Conservation (phyloP, 768 basidiomycete genomes). For the Suillus ampliporus region DNA sequence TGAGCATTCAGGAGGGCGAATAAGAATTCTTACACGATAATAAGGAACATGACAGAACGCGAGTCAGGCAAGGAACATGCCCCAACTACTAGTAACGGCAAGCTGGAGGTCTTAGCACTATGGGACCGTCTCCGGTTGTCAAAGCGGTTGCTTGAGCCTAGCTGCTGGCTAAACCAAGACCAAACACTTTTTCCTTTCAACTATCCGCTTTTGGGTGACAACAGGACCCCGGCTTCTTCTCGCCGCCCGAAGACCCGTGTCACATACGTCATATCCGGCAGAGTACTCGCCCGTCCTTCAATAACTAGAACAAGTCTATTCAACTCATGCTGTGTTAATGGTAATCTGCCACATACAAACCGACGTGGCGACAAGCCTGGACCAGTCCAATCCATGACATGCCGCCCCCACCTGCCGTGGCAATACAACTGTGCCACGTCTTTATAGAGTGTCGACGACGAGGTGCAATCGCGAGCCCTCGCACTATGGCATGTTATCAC, state of each 20-base stretch:
- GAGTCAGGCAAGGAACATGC: conserved; percentile 27
- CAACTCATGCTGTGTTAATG: not conserved
- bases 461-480: not conserved
- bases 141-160: not conserved
- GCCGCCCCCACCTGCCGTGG: too few species aligned
- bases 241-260: not conserved
- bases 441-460: too few species aligned
- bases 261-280: not conserved
- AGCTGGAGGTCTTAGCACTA: not conserved
- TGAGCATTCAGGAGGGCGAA: conserved; percentile 16
- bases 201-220: conserved; percentile 20
- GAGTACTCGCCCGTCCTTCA: too few species aligned
- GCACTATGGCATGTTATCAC: not conserved
- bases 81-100: conserved; percentile 11
- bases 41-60: conserved; percentile 11
- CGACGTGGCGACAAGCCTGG: conserved; percentile 1
- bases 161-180: not conserved
- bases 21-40: conserved; percentile 15
- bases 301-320: too few species aligned
- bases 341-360: too few species aligned
- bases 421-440: not conserved
- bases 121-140: not conserved
- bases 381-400: too few species aligned
- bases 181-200: conserved; percentile 23
- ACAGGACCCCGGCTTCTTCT: conserved; percentile 1